Conservation (phyloP, 345 rosid genomes). For the Populus pruinosa region DNA sequence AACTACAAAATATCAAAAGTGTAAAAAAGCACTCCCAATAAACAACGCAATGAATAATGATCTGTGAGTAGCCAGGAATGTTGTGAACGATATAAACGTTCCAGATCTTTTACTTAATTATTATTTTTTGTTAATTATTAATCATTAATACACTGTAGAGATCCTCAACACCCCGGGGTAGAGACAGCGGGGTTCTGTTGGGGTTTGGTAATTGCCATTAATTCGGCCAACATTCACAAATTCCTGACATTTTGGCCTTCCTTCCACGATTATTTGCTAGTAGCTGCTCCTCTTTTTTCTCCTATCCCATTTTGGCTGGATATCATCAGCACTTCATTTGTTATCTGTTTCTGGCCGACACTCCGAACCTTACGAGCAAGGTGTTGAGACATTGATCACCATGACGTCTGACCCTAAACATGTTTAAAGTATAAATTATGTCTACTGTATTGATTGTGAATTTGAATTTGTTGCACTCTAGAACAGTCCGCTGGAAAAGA, state of each 20-base stretch:
- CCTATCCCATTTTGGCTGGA: constrained; percentile 92
- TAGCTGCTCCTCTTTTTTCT: constrained; percentile 73
- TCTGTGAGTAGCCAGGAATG: too few relatives aligned
- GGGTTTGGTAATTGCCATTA: constrained; percentile 57
- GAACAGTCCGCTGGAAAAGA: constrained; percentile 69
- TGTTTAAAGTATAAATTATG: constrained; percentile 52
- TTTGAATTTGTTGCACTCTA: constrained; percentile 70
- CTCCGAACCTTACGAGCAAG: constrained; percentile 66
- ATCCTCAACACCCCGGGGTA: constrained; percentile 78
- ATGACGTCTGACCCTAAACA: constrained; percentile 50
- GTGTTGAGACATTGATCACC: constrained; percentile 62
- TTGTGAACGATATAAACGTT: too few relatives aligned
- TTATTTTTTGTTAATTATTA: too few relatives aligned
- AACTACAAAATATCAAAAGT: too few relatives aligned
- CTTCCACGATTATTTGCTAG: constrained; percentile 59
- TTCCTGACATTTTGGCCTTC: constrained; percentile 65
- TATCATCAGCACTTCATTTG: constrained; percentile 62
- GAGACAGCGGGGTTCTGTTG: constrained; percentile 80
- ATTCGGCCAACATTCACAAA: constrained; percentile 50
- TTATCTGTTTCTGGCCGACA: constrained; percentile 65
- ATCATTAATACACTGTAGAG: too few relatives aligned
- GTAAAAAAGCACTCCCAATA: too few relatives aligned
- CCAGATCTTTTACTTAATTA: too few relatives aligned
- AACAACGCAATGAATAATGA: too few relatives aligned
- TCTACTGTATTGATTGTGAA: constrained; percentile 72